These are phyloP conservation scores for Claviceps pazoutovae DNA, from an alignment of 2,329 filamentous ascomycete species.

Conservation along the genomic window DNA sequence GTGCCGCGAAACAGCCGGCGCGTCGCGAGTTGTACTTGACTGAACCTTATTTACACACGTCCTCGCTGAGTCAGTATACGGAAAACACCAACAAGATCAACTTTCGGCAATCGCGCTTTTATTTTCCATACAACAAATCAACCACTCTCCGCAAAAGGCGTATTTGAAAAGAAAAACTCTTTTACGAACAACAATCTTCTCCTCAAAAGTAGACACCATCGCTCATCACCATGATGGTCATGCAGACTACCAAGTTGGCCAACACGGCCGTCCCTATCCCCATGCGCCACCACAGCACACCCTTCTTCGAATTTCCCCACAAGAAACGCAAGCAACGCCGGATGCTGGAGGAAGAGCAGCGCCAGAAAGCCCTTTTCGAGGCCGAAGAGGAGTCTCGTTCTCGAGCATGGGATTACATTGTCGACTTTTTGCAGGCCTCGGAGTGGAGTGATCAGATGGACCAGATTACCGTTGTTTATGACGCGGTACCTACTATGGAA, in stretches of 20 bases:
- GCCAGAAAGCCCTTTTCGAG: constrained; percentile 14
- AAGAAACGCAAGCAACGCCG: constrained; percentile 11
- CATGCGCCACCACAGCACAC: constrained; percentile 5
- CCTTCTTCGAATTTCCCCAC: constrained; percentile 12
- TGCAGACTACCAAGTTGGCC: constrained; percentile 5
- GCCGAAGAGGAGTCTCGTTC: constrained; percentile 17
- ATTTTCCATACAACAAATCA: no score
- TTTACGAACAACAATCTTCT: not conserved
- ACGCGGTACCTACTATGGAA: constrained; percentile 20
- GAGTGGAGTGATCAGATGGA: constrained; percentile 18
- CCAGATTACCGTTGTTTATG: constrained; percentile 20
- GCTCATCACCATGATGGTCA: not conserved
- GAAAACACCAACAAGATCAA: no score
- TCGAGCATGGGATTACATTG: constrained; percentile 19
- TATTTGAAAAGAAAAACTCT: not conserved
- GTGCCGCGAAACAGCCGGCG: not conserved
- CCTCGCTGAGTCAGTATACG: no score
- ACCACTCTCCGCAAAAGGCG: no score
- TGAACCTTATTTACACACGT: no score
- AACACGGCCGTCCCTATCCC: constrained; percentile 4
- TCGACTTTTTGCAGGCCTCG: constrained; percentile 16
- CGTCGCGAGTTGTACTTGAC: not conserved
- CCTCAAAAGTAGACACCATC: not conserved
- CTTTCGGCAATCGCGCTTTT: no score
- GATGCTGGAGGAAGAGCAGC: constrained; percentile 8